phyloP scores from a whole-genome alignment of 2,329 filamentous ascomycete genomes.

The Exutisphaerella laricina region DNA sequence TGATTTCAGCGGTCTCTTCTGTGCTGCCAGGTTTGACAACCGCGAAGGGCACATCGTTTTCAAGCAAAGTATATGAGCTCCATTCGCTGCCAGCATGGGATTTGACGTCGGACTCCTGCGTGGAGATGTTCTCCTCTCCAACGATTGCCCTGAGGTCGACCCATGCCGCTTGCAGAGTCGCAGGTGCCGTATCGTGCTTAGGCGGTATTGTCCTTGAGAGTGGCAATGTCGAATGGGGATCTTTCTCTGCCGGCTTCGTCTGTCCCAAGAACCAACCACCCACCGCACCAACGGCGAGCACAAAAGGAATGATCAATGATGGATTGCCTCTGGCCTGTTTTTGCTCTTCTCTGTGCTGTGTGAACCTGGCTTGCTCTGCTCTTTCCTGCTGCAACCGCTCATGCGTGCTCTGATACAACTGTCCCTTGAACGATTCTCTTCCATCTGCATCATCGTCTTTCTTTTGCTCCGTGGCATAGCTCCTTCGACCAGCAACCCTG shows the following conservation, averaged over 20 bases:
- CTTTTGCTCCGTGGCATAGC: constrained; percentile 35
- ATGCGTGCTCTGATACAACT: constrained; percentile 57
- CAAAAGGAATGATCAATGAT: constrained; percentile 35
- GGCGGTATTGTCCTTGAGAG: constrained; percentile 45
- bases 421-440: constrained; percentile 50
- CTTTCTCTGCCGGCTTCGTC: constrained; percentile 40
- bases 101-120: constrained; percentile 49
- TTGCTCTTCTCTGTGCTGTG: constrained; percentile 33
- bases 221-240: constrained; percentile 52
- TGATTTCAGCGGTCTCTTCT: constrained; percentile 76
- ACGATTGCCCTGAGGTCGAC: constrained; percentile 57
- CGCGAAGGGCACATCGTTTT: constrained; percentile 48
- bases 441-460: constrained; percentile 31
- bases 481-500: constrained; percentile 21
- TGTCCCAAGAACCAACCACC: constrained; percentile 54
- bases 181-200: constrained; percentile 51
- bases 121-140: constrained; percentile 59
- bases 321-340: constrained; percentile 26
- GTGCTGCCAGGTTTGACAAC: constrained; percentile 73
- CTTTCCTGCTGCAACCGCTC: constrained; percentile 55
- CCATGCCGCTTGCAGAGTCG: constrained; percentile 60
- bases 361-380: constrained; percentile 50
- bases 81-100: constrained; percentile 58
- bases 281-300: constrained; percentile 46
- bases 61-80: constrained; percentile 49